Evolutionary conservation across 768 basidiomycete genomes (phyloP).

Genomic region (Fomitopsis pulvina): DNA sequence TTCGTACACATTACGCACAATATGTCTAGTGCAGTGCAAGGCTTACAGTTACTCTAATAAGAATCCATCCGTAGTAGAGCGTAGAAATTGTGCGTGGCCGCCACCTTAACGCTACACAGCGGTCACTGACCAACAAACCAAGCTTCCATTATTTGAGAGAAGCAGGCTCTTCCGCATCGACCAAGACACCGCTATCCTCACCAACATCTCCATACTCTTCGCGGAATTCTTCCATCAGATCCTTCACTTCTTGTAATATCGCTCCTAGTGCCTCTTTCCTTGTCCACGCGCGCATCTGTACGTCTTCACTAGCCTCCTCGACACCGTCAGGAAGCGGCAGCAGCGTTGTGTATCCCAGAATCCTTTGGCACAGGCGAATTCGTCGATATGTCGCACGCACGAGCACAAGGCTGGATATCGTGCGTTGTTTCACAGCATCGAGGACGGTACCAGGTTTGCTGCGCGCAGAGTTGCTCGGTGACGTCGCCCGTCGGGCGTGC

Average conservation of each 20-base stretch:
- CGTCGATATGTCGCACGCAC: conserved; percentile 53
- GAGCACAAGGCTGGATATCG: conserved; percentile 45
- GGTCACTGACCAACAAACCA: too few relatives aligned
- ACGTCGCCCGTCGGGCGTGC: not conserved
- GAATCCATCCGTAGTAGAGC: too few relatives aligned
- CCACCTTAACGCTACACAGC: too few relatives aligned
- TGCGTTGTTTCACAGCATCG: conserved; percentile 29
- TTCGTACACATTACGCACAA: too few relatives aligned
- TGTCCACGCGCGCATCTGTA: conserved; percentile 41
- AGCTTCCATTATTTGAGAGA: not conserved
- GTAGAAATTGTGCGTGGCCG: too few relatives aligned
- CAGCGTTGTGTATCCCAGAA: conserved; percentile 55
- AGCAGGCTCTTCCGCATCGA: conserved; percentile 12
- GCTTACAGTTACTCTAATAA: too few relatives aligned
- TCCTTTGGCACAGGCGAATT: conserved; percentile 54
- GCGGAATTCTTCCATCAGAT: conserved; percentile 53
- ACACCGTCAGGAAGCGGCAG: conserved; percentile 34
- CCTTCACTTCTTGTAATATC: conserved; percentile 47
- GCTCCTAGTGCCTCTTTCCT: conserved; percentile 43
- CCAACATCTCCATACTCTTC: conserved; percentile 15
- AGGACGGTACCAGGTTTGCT: conserved; percentile 11
- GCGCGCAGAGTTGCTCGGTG: not conserved
- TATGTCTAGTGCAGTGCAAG: too few relatives aligned
- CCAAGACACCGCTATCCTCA: conserved; percentile 15
- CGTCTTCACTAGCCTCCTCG: conserved; percentile 15